Conservation (phyloP, 2,329 filamentous ascomycete species). For the Talaromyces atroroseus region DNA sequence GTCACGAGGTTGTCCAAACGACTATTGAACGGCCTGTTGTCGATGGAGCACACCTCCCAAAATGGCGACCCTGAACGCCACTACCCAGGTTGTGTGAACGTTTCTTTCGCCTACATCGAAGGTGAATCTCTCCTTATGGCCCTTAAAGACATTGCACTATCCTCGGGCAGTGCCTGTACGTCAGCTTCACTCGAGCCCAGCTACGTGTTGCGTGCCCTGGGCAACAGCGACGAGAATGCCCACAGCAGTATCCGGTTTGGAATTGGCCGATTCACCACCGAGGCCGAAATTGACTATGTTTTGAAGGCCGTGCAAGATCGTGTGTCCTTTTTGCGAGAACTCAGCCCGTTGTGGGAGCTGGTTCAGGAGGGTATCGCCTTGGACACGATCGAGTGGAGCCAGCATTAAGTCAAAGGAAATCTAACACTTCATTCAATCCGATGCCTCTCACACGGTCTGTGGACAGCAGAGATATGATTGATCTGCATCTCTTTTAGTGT, state of each 20-base stretch:
- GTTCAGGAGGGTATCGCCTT: conserved; percentile 95
- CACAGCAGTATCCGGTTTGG: conserved; percentile 98
- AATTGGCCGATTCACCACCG: conserved; percentile 94
- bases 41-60: conserved; percentile 85
- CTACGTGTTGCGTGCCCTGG: conserved; percentile 89
- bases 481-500: conserved; percentile 12
- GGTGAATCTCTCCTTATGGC: conserved; percentile 98
- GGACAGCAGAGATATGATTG: conserved; percentile 7
- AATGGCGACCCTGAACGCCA: conserved; percentile 80
- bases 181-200: conserved; percentile 94
- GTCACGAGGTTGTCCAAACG: conserved; percentile 78
- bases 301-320: conserved; percentile 82
- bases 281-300: conserved; percentile 94
- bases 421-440: background rate
- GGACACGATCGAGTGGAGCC: conserved; percentile 96
- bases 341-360: conserved; percentile 94
- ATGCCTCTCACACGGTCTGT: background rate
- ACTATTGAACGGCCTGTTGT: conserved; percentile 72
- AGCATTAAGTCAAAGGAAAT: conserved; percentile 59
- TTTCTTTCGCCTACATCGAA: conserved; percentile 97
- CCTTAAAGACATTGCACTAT: conserved; percentile 93
- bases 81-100: conserved; percentile 96
- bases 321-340: conserved; percentile 85
- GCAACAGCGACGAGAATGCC: conserved; percentile 94
- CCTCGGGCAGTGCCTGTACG: conserved; percentile 93